Conservation (phyloP, 345 rosid species). For the Carallia brachiata region DNA sequence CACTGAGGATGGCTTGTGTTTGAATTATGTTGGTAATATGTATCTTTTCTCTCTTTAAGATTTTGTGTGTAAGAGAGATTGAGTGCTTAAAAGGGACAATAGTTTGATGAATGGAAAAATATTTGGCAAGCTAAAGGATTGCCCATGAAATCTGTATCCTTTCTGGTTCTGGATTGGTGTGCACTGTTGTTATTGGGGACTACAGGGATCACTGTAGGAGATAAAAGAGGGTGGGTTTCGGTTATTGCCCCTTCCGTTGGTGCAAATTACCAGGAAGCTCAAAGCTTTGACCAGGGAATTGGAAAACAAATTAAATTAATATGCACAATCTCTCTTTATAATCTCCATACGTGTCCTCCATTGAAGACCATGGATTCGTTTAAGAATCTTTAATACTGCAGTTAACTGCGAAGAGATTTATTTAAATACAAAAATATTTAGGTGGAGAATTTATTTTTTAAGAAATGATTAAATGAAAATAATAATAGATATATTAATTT, state of each 20-base stretch:
- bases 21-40: not conserved
- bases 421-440: no score
- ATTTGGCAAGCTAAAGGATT: not conserved
- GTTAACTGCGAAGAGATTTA: no score
- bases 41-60: not conserved
- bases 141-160: not conserved
- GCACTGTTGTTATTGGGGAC: not conserved
- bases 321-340: no score
- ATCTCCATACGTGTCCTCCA: no score
- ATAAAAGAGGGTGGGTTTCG: not conserved
- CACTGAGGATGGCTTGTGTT: not conserved
- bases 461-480: no score
- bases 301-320: not conserved
- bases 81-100: not conserved
- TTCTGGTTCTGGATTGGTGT: not conserved
- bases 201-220: not conserved
- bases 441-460: no score
- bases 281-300: not conserved
- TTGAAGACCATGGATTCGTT: no score
- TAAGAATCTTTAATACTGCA: no score
- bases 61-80: not conserved
- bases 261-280: conserved; percentile 15
- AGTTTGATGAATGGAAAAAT: not conserved
- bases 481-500: no score
- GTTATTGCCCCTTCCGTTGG: conserved; percentile 18